Base-by-base conservation (phyloP, 441 rosid genomes). In the Aleurites moluccanus region DNA sequence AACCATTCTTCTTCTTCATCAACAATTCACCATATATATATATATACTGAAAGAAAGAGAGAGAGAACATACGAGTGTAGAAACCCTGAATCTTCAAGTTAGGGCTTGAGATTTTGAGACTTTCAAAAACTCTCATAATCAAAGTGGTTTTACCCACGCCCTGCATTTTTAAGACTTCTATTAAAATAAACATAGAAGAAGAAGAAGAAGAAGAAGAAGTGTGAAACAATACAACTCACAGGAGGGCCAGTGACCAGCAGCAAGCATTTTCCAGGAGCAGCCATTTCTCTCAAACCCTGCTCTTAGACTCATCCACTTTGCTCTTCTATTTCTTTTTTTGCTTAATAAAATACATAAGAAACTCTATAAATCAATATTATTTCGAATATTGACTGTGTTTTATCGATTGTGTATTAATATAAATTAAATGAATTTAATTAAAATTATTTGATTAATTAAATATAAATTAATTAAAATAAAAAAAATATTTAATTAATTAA, bases 71-170 rank as follows among this genome's bases (percentile, higher is more conserved):
- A 87, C 90, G 75, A 27, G 92, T 85, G 74, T 83, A 86, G 84
- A 91, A 89, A 4, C 96, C 91, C 74, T 88, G 91, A 73, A 88
- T 78, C 79, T 85, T 89, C 69, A 86, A 69, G 74, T 69, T 79
- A 61, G 90, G 89, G 74, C 83, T 81, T 18, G 86, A 86, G 69
- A 67, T 47, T 70, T 70, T 86, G 59, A 89, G 85, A 75, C 64
- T 80, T 42, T 91, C 92, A 49, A 81, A 77, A 52, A 88, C 86
- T 71, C 84, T 81, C 74, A 69, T 83, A 16, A 88, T 86, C 80
- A 91, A 83, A 64, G 91, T 88, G 79, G 88, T 84, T 83, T 91
- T 91, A 10, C 96, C 96, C 62, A 86, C 93, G 10, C 90, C 93
- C 92, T 88, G 86, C 67, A 44, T 50, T 23, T 55, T 21, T 9